Percentiles rank a stretch among this genome's conserved stretches.
phyloP scores from a whole-genome alignment of 805 yeast genomes.

The Candida endomychidarum region DNA sequence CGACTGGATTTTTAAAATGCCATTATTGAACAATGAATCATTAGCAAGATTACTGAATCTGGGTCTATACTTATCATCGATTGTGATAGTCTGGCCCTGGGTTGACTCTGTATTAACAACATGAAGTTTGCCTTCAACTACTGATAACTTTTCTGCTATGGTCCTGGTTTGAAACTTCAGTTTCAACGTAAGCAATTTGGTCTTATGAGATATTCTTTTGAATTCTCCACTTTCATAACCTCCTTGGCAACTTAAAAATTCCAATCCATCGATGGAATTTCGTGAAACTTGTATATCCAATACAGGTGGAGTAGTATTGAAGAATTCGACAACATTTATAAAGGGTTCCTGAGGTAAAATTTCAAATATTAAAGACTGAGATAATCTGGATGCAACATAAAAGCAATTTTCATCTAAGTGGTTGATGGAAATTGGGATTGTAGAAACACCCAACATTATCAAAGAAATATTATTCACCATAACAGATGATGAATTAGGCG shows the following conservation, averaged over 20 bases:
- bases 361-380: constrained; percentile 32
- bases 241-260: constrained; percentile 30
- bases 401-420: constrained; percentile 28
- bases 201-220: constrained; percentile 12
- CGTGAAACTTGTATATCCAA: constrained; percentile 21
- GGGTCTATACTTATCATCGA: background rate
- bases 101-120: background rate
- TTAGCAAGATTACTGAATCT: background rate
- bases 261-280: constrained; percentile 5
- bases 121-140: background rate
- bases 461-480: constrained; percentile 17
- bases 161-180: constrained; percentile 4
- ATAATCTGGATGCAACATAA: constrained; percentile 29
- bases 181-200: constrained; percentile 4
- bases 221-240: constrained; percentile 37
- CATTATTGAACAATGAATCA: background rate
- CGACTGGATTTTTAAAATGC: constrained; percentile 8
- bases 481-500: background rate
- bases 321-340: constrained; percentile 21
- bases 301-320: constrained; percentile 33
- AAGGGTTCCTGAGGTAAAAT: constrained; percentile 26
- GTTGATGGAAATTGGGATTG: constrained; percentile 28
- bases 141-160: background rate
- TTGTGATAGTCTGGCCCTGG: background rate
- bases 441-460: constrained; percentile 28